These are phyloP conservation scores for Nakazawaea laoshanensis DNA, from an alignment of 805 yeast species.

Conservation along the genomic window DNA sequence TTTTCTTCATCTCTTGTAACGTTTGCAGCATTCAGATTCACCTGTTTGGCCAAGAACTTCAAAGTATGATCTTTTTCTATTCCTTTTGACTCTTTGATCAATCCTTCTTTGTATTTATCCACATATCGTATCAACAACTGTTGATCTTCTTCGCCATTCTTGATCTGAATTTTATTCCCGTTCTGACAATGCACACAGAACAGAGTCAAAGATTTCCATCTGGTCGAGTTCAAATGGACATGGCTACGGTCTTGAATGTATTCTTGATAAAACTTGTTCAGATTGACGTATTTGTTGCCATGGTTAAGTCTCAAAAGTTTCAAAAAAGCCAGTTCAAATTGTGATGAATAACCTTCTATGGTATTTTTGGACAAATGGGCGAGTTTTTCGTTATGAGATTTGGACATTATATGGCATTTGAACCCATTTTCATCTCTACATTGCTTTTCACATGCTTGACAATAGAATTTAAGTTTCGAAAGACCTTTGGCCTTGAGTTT, in stretches of 20 bases:
- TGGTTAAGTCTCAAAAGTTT: conserved; percentile 55
- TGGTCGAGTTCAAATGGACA: conserved; percentile 85
- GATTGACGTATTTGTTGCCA: conserved; percentile 73
- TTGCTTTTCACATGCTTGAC: conserved; percentile 88
- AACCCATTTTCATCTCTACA: conserved; percentile 96
- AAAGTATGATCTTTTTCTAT: conserved; percentile 38
- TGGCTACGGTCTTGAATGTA: conserved; percentile 77
- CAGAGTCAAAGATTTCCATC: conserved; percentile 61
- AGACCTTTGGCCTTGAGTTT: conserved; percentile 77
- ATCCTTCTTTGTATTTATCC: conserved; percentile 44
- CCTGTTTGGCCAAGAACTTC: conserved; percentile 42
- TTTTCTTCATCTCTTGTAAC: conserved; percentile 7
- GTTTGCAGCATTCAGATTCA: no score
- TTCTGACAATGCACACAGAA: conserved; percentile 57
- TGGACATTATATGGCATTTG: conserved; percentile 81
- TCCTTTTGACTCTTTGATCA: conserved; percentile 28
- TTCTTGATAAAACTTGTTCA: conserved; percentile 86
- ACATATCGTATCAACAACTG: conserved; percentile 37
- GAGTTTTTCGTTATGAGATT: conserved; percentile 60
- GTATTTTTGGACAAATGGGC: conserved; percentile 36
- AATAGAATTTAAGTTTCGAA: conserved; percentile 79
- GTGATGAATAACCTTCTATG: conserved; percentile 48
- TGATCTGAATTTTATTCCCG: conserved; percentile 47
- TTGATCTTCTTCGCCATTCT: conserved; percentile 24
- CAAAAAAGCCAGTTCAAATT: conserved; percentile 60